Evolutionary conservation across 2,329 filamentous ascomycete genomes (phyloP).

Genomic region (Huntiella moniliformis): DNA sequence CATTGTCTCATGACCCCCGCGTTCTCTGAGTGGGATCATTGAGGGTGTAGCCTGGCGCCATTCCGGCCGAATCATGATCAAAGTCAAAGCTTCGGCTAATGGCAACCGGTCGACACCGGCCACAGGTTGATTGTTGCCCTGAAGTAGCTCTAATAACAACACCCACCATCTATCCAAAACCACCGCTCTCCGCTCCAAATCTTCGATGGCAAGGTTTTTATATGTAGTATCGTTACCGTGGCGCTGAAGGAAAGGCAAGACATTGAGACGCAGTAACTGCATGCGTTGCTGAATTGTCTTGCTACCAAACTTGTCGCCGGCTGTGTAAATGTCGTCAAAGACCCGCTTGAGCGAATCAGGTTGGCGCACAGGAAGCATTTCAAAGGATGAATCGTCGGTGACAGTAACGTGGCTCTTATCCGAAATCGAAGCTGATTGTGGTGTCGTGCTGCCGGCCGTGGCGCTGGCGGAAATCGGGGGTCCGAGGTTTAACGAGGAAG

Average conservation of each 20-base stretch:
- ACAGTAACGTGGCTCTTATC: constrained; percentile 21
- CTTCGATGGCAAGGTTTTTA: constrained; percentile 48
- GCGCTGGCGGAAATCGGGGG: constrained; percentile 20
- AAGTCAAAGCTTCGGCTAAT: constrained; percentile 58
- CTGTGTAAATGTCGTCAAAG: constrained; percentile 35
- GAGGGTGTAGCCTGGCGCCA: constrained; percentile 60
- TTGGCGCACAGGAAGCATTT: constrained; percentile 22
- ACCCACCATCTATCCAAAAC: constrained; percentile 88
- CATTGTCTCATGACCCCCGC: constrained; percentile 31
- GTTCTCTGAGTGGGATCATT: constrained; percentile 43
- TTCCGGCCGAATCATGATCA: constrained; percentile 75
- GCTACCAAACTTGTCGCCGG: constrained; percentile 39
- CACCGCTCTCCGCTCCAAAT: constrained; percentile 59
- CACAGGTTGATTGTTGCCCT: constrained; percentile 49
- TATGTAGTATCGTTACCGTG: constrained; percentile 51
- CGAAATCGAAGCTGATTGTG: constrained; percentile 21
- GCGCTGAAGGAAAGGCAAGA: constrained; percentile 60
- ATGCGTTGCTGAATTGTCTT: constrained; percentile 50
- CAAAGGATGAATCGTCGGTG: constrained; percentile 28
- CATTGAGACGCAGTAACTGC: constrained; percentile 48
- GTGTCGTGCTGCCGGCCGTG: constrained; percentile 19
- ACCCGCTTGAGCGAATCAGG: constrained; percentile 36
- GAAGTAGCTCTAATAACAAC: constrained; percentile 61
- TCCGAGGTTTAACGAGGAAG: constrained; percentile 27
- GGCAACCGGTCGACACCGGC: constrained; percentile 68